Evolutionary conservation across 345 rosid species (phyloP).

Genomic region (Dipteronia dyeriana): DNA sequence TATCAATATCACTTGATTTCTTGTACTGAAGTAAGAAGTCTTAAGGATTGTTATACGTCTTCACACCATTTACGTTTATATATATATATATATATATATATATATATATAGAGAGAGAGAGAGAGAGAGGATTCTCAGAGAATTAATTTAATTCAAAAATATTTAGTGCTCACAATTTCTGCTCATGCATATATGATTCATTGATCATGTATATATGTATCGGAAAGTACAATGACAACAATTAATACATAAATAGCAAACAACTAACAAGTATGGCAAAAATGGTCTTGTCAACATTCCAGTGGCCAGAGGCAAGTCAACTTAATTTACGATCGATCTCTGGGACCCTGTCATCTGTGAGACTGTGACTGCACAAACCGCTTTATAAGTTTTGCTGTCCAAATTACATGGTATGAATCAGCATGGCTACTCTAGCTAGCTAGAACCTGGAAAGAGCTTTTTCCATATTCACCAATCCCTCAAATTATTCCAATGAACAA

Average conservation of each 20-base stretch:
- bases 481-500: background rate
- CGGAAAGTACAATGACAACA: background rate
- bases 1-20: too few relatives aligned
- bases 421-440: background rate
- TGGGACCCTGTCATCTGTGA: background rate
- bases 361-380: background rate
- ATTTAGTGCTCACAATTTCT: too few relatives aligned
- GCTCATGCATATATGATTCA: too few relatives aligned
- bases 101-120: too few relatives aligned
- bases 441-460: background rate
- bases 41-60: too few relatives aligned
- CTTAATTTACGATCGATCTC: background rate
- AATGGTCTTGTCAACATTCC: background rate
- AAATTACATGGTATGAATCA: background rate
- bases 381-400: slow-evolving; percentile 4
- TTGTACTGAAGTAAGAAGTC: too few relatives aligned
- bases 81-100: too few relatives aligned
- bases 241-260: background rate
- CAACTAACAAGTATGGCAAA: background rate
- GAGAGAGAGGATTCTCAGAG: too few relatives aligned
- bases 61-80: too few relatives aligned
- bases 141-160: too few relatives aligned
- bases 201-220: too few relatives aligned
- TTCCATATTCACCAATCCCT: background rate
- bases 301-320: background rate